Evolutionary conservation across 371 early-diverging fungal genomes (phyloP), one percentile per base, ranked within the genome.

Genomic region (Chytridium lagenaria): DNA sequence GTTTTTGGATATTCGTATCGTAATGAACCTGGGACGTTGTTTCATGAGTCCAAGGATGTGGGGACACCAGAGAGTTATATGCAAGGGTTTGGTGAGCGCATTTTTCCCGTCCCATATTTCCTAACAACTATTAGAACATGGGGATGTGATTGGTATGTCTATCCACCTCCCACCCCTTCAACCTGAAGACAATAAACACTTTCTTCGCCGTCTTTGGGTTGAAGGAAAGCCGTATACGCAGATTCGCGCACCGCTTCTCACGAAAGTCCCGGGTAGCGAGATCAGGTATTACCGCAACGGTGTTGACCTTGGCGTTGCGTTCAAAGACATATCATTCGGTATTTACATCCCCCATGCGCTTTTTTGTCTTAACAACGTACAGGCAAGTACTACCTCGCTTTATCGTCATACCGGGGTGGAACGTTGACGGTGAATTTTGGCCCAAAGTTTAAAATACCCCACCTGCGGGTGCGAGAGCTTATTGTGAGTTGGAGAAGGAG

Each of bases 311-410:
- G 90, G 92, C 0, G 78, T 81, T 0, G 92, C 91, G 0, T 92
- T 89, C 75, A 70, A 72, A n/a, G 80, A 88, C 57, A 79, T 92
- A 16, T 80, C 83, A 44, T 75, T 82, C 15, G 92, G 87, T 80
- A 67, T 23, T 16, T 67, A 36, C 2, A 31, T 39, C n/a, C n/a
- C n/a, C n/a, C n/a, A n/a, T 36, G 40, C 49, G 39, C 19, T 26
- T 28, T 81, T 36, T n/a, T n/a, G n/a, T n/a, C n/a, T n/a, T n/a
- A n/a, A 15, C 39, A 30, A 44, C 31, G 2, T 16, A 22, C 71
- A 84, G 87, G 91, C 50, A 92, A 90, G 74, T 92, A 91, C 81
- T 82, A 92, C 59, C 88, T 92, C 22, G 90, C 92, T 0, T 78
- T 92, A 7, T 88, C 90, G 30, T 80, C 81, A 5, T 92, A 88